These are phyloP conservation scores for Aureobasidium sp. DNA, from an alignment of 2,329 filamentous ascomycete genomes.

Conservation along the genomic window DNA sequence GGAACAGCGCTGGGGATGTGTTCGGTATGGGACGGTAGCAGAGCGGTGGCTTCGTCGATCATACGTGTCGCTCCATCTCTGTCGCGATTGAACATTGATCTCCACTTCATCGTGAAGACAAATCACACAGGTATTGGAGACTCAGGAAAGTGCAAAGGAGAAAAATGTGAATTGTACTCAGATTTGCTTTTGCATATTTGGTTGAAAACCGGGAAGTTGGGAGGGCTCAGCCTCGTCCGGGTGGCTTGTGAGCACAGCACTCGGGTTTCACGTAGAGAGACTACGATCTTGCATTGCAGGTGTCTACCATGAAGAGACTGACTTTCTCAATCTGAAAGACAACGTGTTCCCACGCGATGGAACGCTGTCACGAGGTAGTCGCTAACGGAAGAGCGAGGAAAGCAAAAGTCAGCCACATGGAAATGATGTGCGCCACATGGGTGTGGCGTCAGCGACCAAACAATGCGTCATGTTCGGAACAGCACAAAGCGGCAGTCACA, in stretches of 20 bases:
- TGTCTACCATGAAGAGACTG: neutral
- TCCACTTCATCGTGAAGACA: neutral
- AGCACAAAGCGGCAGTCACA: neutral
- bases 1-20: constrained; percentile 60
- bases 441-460: neutral
- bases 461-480: neutral
- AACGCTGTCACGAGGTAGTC: neutral
- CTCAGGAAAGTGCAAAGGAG: neutral
- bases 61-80: constrained; percentile 3
- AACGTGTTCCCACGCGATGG: neutral
- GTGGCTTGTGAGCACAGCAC: neutral
- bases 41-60: constrained; percentile 7
- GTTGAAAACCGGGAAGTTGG: constrained; percentile 4
- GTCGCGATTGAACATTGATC: constrained; percentile 7
- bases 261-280: neutral
- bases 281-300: neutral
- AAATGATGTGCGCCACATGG: neutral
- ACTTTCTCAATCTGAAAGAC: neutral
- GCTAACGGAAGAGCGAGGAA: neutral
- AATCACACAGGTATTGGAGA: neutral
- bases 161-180: neutral
- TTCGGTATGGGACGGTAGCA: constrained; percentile 59
- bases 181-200: neutral
- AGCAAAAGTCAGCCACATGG: neutral
- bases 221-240: neutral